Base-by-base conservation (phyloP, 2,329 filamentous ascomycete genomes). In the Ophiostoma angusticollis region DNA sequence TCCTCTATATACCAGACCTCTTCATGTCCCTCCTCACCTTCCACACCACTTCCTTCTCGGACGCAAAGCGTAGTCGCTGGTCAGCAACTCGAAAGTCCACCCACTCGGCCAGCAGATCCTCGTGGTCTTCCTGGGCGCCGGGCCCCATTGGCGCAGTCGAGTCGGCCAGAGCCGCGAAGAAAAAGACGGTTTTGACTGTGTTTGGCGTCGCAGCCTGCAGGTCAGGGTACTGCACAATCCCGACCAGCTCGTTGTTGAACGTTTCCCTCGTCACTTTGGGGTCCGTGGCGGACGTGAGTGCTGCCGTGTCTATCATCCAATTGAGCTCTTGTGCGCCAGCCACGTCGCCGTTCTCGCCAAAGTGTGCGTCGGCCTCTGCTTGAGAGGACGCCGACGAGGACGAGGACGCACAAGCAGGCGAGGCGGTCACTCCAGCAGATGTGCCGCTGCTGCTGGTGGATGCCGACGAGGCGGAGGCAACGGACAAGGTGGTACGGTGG, bases 401-500 rank as follows among this genome's bases (percentile, higher is more conserved):
- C 9, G 22, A n/a, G 6, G 31, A 32, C 11, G 13, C n/a, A 12
- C 18, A 23, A 8, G 17, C 7, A 17, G 37, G 19, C 14, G 37
- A 29, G 13, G 14, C 9, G 6, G 37, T 34, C n/a, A 28, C 14
- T 23, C 31, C 13, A 17, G 23, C 19, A 12, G 40, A 42, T 21
- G 32, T 19, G n/a, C n/a, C n/a, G n/a, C 35, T 42, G 17, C 35
- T 30, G 2, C 21, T 27, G 5, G 35, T 38, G n/a, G 35, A 38
- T 65, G 49, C 87, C 80, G 53, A 81, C 74, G 12, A 82, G 84
- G 61, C 95, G 94, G 34, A 93, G 70, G 21, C 87, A 87, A 54
- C 95, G 87, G 6, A 75, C 66, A 43, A 95, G 78, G 55, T 93
- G 83, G 50, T 94, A 85, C 25, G 24, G 25, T 41, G 40, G 17